These are phyloP conservation scores for Cystobasidiopsis lactophilus DNA, from an alignment of 768 basidiomycete species.

Conservation along the genomic window DNA sequence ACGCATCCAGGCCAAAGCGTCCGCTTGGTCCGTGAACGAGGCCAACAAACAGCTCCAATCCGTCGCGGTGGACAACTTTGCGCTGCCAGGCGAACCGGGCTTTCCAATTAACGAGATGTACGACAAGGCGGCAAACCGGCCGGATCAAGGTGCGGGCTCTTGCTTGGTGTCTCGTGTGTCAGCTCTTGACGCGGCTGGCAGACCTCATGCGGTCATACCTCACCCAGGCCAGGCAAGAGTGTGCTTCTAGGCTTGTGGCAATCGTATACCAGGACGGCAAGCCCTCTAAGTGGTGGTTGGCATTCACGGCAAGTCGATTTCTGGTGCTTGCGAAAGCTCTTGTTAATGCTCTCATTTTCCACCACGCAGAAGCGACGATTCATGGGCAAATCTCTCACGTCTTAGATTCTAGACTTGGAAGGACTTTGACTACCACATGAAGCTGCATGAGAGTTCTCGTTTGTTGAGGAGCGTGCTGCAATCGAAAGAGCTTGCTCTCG, in stretches of 20 bases:
- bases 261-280: slow-evolving; percentile 71
- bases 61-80: slow-evolving; percentile 74
- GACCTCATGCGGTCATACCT: slow-evolving; percentile 81
- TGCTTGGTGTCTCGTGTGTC: not conserved
- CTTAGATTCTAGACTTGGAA: no score
- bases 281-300: slow-evolving; percentile 99
- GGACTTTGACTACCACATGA: no score
- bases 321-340: not conserved
- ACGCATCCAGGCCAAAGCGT: slow-evolving; percentile 40
- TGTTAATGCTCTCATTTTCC: not conserved
- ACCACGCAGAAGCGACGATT: slow-evolving; percentile 16
- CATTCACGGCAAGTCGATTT: slow-evolving; percentile 36
- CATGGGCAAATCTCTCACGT: slow-evolving; percentile 18
- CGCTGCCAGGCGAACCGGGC: slow-evolving; percentile 85
- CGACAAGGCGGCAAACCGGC: slow-evolving; percentile 47
- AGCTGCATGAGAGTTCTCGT: no score
- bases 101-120: slow-evolving; percentile 87
- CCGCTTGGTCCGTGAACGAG: slow-evolving; percentile 41
- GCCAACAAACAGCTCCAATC: slow-evolving; percentile 75
- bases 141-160: slow-evolving; percentile 48
- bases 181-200: slow-evolving; percentile 23
- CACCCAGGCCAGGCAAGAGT: slow-evolving; percentile 76
- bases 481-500: no score
- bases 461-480: no score
- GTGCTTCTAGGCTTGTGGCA: slow-evolving; percentile 65